Conservation (phyloP, 2,329 filamentous ascomycete genomes). For the Trichophyton simii region DNA sequence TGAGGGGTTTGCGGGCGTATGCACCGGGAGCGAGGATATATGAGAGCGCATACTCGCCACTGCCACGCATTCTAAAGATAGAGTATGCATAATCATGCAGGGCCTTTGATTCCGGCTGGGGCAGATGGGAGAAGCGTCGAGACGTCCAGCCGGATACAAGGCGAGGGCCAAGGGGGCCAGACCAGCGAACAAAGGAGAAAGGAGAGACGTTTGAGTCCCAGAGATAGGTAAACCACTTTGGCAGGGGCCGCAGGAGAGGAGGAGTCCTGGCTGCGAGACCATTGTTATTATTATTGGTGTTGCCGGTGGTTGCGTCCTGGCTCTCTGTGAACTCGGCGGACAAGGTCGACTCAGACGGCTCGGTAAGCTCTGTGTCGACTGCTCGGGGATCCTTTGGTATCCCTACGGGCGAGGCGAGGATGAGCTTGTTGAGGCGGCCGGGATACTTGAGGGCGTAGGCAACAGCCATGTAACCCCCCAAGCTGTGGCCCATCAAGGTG, state of each 20-base stretch:
- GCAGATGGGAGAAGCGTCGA: slow-evolving; percentile 80
- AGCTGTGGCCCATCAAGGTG: slow-evolving; percentile 80
- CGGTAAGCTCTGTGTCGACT: slow-evolving; percentile 65
- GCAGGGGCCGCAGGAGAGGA: slow-evolving; percentile 50
- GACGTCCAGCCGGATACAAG: slow-evolving; percentile 93
- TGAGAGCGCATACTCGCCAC: slow-evolving; percentile 82
- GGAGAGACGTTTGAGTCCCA: slow-evolving; percentile 97
- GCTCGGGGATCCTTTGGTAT: slow-evolving; percentile 92
- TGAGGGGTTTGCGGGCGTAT: slow-evolving; percentile 75
- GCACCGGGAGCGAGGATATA: slow-evolving; percentile 91
- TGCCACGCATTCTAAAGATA: slow-evolving; percentile 82
- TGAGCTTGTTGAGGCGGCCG: slow-evolving; percentile 85
- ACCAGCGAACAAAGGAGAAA: slow-evolving; percentile 77
- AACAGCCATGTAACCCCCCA: slow-evolving; percentile 89
- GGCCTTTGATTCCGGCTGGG: slow-evolving; percentile 62
- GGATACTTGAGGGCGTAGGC: slow-evolving; percentile 96
- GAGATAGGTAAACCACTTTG: slow-evolving; percentile 79
- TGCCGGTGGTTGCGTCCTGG: slow-evolving; percentile 32
- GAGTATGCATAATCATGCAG: slow-evolving; percentile 91
- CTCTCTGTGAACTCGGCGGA: slow-evolving; percentile 70
- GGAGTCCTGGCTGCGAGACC: slow-evolving; percentile 24
- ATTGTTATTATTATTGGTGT: slow-evolving; percentile 14
- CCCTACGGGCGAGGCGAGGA: slow-evolving; percentile 85
- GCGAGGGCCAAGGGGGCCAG: slow-evolving; percentile 78
- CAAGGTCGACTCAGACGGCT: slow-evolving; percentile 59